Percentiles rank a stretch among this genome's conserved stretches.
phyloP scores from a whole-genome alignment of 2,329 filamentous ascomycete genomes.

The Cryphonectria nitschkei region DNA sequence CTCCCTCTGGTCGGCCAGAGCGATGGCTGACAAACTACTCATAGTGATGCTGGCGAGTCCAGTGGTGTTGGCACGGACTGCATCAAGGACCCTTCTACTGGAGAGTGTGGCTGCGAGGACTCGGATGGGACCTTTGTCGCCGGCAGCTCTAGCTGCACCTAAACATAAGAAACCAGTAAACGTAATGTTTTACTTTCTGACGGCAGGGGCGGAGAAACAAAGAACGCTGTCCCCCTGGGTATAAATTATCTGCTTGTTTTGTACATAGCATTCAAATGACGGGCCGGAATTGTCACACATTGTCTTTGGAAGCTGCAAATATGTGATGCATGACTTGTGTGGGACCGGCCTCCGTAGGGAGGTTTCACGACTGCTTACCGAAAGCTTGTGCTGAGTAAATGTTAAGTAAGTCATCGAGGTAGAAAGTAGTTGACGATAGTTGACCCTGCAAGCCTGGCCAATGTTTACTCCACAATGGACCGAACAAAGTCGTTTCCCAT shows the following conservation, averaged over 20 bases:
- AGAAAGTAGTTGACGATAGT: not conserved
- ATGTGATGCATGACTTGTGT: not conserved
- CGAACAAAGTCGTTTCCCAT: not conserved
- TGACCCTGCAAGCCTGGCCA: not conserved
- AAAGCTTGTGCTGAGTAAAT: not conserved
- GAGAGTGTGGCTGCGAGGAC: constrained; percentile 47
- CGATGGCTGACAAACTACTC: not conserved
- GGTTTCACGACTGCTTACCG: not conserved
- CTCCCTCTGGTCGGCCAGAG: constrained; percentile 3
- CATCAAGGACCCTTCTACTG: constrained; percentile 43
- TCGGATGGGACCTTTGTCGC: constrained; percentile 44
- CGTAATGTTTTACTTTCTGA: not conserved
- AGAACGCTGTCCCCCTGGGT: not conserved
- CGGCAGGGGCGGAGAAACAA: not conserved
- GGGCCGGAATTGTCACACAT: not conserved
- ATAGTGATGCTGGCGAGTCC: constrained; percentile 34
- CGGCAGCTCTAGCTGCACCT: constrained; percentile 36
- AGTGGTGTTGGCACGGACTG: constrained; percentile 41
- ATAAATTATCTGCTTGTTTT: not conserved
- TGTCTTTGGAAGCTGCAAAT: not conserved
- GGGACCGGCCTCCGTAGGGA: not conserved
- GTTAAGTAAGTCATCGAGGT: too few relatives aligned
- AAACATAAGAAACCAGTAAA: not conserved
- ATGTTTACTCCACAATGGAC: not conserved
- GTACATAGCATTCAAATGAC: not conserved